Percentiles rank a stretch among this genome's conserved stretches.
phyloP scores from a whole-genome alignment of 2,329 filamentous ascomycete species.

The Talaromyces amestolkiae region DNA sequence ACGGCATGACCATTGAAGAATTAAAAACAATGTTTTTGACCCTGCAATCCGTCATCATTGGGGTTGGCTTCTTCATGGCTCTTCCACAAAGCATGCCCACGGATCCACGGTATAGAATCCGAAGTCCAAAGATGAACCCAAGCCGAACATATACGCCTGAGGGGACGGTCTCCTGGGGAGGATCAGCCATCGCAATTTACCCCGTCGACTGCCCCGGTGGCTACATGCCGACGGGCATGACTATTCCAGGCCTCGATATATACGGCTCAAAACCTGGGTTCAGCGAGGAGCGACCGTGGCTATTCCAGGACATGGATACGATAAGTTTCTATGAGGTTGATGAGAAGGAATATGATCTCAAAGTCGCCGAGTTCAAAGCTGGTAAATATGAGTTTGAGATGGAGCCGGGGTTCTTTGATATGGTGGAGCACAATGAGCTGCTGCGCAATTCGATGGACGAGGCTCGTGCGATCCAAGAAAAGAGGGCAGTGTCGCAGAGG shows the following conservation, averaged over 20 bases:
- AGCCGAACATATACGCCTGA: conserved; percentile 57
- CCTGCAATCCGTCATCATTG: conserved; percentile 52
- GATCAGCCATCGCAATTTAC: conserved; percentile 52
- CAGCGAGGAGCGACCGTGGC: conserved; percentile 23
- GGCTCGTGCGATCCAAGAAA: conserved; percentile 25
- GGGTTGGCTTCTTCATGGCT: conserved; percentile 56
- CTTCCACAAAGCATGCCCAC: conserved; percentile 54
- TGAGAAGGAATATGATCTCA: conserved; percentile 51
- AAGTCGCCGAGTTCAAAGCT: conserved; percentile 50
- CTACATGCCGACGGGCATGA: conserved; percentile 55
- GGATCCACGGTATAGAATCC: conserved; percentile 54
- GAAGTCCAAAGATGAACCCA: conserved; percentile 57
- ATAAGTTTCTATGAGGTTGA: conserved; percentile 55
- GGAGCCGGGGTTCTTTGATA: conserved; percentile 53
- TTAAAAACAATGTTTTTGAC: conserved; percentile 53
- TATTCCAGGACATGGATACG: conserved; percentile 59
- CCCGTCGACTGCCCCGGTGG: conserved; percentile 58
- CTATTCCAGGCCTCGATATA: conserved; percentile 54
- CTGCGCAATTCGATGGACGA: conserved; percentile 39
- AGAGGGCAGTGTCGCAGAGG: conserved; percentile 51
- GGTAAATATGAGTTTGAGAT: conserved; percentile 54
- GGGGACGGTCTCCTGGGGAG: conserved; percentile 57
- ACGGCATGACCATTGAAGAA: conserved; percentile 50
- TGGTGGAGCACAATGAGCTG: conserved; percentile 54
- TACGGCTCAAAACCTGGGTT: conserved; percentile 54